phyloP scores from a whole-genome alignment of 2,329 filamentous ascomycete species.

The Macrophomina pseudophaseolina region DNA sequence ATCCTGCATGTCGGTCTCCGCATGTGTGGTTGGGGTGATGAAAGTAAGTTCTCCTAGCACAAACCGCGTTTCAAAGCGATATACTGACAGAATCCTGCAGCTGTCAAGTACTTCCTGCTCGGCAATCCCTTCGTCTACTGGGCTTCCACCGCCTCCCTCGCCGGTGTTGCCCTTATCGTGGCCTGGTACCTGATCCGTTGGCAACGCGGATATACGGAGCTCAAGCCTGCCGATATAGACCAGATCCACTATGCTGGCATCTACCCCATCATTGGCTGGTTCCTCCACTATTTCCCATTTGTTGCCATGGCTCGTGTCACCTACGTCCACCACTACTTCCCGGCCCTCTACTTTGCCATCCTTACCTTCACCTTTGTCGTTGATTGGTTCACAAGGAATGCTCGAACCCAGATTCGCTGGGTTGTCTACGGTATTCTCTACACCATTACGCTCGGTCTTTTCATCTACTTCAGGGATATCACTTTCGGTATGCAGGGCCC shows the following conservation, averaged over 20 bases:
- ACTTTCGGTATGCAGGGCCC: slow-evolving; percentile 94
- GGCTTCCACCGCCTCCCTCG: slow-evolving; percentile 83
- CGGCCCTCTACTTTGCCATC: slow-evolving; percentile 96
- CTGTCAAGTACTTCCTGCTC: slow-evolving; percentile 93
- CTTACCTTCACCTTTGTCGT: slow-evolving; percentile 84
- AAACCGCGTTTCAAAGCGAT: slow-evolving; percentile 47
- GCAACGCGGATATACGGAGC: slow-evolving; percentile 91
- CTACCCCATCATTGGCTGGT: slow-evolving; percentile 92
- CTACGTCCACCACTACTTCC: slow-evolving; percentile 99
- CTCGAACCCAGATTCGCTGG: slow-evolving; percentile 68
- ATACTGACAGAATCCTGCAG: slow-evolving; percentile 7
- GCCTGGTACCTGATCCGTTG: slow-evolving; percentile 89
- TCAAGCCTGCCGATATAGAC: slow-evolving; percentile 80
- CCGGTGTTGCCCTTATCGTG: slow-evolving; percentile 72
- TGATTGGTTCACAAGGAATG: slow-evolving; percentile 78
- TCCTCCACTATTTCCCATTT: slow-evolving; percentile 95
- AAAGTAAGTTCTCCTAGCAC: slow-evolving; percentile 52
- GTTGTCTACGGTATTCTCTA: slow-evolving; percentile 78
- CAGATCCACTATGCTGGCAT: slow-evolving; percentile 93
- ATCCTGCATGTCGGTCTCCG: slow-evolving; percentile 92
- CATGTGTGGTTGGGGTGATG: slow-evolving; percentile 98
- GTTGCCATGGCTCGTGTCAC: slow-evolving; percentile 98
- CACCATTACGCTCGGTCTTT: slow-evolving; percentile 75
- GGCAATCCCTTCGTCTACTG: slow-evolving; percentile 97
- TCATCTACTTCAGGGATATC: slow-evolving; percentile 88